Conservation (phyloP, 768 basidiomycete species). For the Leccinum barrowsii region DNA sequence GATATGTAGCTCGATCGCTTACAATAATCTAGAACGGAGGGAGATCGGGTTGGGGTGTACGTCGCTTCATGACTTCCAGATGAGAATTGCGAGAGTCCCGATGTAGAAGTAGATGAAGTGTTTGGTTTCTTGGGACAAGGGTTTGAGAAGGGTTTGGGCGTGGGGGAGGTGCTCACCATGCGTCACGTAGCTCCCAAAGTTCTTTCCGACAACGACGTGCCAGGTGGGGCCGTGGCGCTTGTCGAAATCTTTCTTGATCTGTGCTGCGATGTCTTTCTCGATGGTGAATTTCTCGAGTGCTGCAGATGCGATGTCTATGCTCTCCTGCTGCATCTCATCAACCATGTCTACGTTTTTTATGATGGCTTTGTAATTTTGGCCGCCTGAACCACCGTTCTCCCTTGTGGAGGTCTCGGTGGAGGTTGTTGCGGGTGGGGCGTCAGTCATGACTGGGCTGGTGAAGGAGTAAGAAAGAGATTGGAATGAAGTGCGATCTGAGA, state of each 20-base stretch:
- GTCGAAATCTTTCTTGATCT: conserved; percentile 99
- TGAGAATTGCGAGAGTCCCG: conserved; percentile 86
- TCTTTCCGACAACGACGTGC: conserved; percentile 99
- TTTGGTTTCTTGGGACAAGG: conserved; percentile 72
- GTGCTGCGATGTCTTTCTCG: conserved; percentile 97
- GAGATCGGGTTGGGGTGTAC: conserved; percentile 4
- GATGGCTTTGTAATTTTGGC: conserved; percentile 65
- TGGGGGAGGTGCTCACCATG: conserved; percentile 60
- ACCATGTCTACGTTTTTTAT: conserved; percentile 97
- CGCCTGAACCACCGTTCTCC: conserved; percentile 34
- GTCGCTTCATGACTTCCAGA: conserved; percentile 80
- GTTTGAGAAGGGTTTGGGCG: conserved; percentile 7
- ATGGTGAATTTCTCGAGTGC: conserved; percentile 90
- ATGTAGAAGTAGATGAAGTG: conserved; percentile 99
- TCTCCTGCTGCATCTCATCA: conserved; percentile 95
- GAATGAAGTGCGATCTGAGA: conserved; percentile 1
- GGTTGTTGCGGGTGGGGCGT: conserved; percentile 56
- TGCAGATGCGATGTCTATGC: conserved; percentile 80
- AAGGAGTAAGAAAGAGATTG: background rate
- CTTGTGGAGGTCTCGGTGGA: conserved; percentile 49
- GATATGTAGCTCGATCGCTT: background rate
- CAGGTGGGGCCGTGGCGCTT: conserved; percentile 88
- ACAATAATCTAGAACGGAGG: conserved; percentile 25
- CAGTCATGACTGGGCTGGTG: conserved; percentile 40
- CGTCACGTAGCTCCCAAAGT: conserved; percentile 97